Evolutionary conservation across 2,329 filamentous ascomycete species (phyloP).

Genomic region (Neofusicoccum cordaticola): DNA sequence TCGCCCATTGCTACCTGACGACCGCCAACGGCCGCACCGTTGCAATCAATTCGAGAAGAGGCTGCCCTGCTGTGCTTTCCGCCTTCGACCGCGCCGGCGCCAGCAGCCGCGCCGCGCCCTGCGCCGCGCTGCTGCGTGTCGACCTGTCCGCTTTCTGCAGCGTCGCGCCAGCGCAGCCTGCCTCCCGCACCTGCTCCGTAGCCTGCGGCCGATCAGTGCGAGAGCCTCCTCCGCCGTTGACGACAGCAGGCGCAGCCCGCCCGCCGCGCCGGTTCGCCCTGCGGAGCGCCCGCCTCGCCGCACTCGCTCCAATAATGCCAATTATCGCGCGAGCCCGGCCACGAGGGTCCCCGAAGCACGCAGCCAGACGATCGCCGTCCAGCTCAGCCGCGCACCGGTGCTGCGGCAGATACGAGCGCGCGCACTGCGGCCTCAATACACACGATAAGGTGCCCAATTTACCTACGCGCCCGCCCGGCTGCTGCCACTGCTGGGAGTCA

Average conservation of each 20-base stretch:
- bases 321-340: background rate
- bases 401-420: slow-evolving; percentile 1
- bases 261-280: background rate
- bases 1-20: slow-evolving; percentile 5
- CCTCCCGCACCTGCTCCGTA: too few relatives aligned
- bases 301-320: background rate
- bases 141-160: background rate
- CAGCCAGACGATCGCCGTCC: background rate
- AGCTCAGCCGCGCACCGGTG: background rate
- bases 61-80: background rate
- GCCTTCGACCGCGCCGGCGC: background rate
- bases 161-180: too few relatives aligned
- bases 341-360: too few relatives aligned
- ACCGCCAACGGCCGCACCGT: background rate
- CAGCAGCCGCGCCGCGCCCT: background rate
- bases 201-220: background rate
- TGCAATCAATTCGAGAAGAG: background rate
- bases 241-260: background rate
- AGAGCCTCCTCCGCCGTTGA: background rate
- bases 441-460: background rate
- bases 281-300: background rate
- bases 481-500: background rate
- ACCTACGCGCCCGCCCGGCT: background rate
- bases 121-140: background rate
- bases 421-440: too few relatives aligned